Evolutionary conservation across 2,329 filamentous ascomycete species (phyloP), one percentile per base, ranked within the genome.

Genomic region (Biscogniauxia mediterranea): DNA sequence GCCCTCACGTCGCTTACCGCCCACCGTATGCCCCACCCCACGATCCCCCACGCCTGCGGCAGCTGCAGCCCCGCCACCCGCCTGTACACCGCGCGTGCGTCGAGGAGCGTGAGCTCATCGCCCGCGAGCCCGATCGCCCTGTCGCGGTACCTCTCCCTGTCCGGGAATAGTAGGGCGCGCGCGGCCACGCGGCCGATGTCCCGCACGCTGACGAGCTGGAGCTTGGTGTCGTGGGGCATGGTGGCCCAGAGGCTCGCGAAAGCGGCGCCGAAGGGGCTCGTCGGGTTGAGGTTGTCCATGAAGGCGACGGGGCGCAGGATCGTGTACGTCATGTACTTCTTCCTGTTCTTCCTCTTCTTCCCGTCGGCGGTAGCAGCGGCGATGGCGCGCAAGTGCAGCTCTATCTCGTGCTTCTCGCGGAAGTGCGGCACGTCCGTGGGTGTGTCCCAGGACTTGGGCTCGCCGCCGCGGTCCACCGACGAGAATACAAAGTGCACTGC

Each of bases 381-480:
- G 5, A 46, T 59, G 6, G 20, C 52, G 17, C 81, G 74, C 9
- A 89, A 77, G 62, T 88, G 79, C 61, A 83, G 73, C 70, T 89
- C 87, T 64, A 89, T 84, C 42, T 81, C 73, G 66, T 84, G 80
- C 71, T 90, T 89, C 67, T 75, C 75, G 26, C 79, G 77, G 74
- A 86, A 89, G 73, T 86, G 85, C 2, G 83, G 81, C 54, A 88
- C 77, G 0, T 76, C 64, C 3, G 85, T 87, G 1, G 82, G 79
- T 58, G 77, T 78, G 11, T 78, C 77, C 64, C 80, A 77, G 56
- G 79, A 80, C 46, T 78, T 78, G 2, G 75, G 74, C 49, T 83
- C 80, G 28, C 86, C 85, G 26, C 85, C 85, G n/a, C 87, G 84
- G 61, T 89, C 87, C 13, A 89, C 84, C 49, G 82, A 85, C 1